Percentiles rank a stretch among this genome's conserved stretches.
phyloP scores from a whole-genome alignment of 805 yeast species.

The Clavispora vitiphila region DNA sequence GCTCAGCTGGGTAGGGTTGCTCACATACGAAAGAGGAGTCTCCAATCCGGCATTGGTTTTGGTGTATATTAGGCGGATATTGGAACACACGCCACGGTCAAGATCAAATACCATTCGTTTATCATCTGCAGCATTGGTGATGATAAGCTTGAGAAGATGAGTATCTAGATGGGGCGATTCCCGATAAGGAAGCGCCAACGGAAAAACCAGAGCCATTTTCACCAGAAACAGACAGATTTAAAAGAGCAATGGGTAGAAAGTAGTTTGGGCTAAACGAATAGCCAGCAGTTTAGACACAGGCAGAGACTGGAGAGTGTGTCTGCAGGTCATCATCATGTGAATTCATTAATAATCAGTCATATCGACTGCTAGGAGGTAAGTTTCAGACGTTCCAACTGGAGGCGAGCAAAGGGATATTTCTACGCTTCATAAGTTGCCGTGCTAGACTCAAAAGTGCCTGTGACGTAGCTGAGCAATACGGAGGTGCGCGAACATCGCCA shows the following conservation, averaged over 20 bases:
- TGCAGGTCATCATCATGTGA: neutral
- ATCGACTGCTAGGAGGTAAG: too few species aligned
- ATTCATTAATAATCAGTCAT: neutral
- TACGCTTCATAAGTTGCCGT: too few species aligned
- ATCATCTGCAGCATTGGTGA: slow-evolving; percentile 25
- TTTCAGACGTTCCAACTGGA: too few species aligned
- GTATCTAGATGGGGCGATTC: slow-evolving; percentile 12
- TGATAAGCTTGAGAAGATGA: slow-evolving; percentile 18
- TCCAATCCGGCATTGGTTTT: slow-evolving; percentile 9
- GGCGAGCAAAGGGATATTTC: too few species aligned
- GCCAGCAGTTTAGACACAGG: neutral
- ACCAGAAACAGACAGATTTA: neutral
- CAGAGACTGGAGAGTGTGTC: neutral
- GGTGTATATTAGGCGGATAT: slow-evolving; percentile 15
- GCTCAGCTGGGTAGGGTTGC: slow-evolving; percentile 13
- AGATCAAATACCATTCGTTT: slow-evolving; percentile 18
- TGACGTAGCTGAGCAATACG: too few species aligned
- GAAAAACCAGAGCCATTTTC: slow-evolving; percentile 11
- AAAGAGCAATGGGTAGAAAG: neutral
- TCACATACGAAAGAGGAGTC: slow-evolving; percentile 22
- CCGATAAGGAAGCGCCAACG: slow-evolving; percentile 25
- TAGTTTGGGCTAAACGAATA: neutral
- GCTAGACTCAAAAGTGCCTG: too few species aligned
- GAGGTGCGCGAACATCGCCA: too few species aligned
- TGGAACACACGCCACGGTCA: slow-evolving; percentile 17